Evolutionary conservation across 2,329 filamentous ascomycete species (phyloP).

Genomic region (Zymoseptoria brevis): DNA sequence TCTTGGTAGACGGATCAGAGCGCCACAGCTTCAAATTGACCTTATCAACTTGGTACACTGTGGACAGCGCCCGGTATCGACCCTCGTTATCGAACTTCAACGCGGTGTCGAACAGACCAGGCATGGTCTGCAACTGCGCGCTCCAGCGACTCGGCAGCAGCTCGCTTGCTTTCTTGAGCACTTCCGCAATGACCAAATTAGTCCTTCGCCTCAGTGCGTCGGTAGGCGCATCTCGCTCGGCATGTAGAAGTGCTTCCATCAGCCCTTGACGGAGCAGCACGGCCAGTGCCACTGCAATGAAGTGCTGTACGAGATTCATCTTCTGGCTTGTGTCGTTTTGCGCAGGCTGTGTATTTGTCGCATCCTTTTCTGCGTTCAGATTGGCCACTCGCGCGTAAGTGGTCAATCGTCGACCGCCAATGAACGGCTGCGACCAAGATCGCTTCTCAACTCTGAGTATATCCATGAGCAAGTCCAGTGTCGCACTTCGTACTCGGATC

Average conservation of each 20-base stretch:
- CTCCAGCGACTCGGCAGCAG: constrained; percentile 77
- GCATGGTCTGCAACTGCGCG: constrained; percentile 75
- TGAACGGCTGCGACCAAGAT: constrained; percentile 89
- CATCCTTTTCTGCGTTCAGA: constrained; percentile 56
- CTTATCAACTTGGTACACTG: constrained; percentile 96
- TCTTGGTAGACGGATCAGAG: constrained; percentile 41
- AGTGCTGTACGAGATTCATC: constrained; percentile 81
- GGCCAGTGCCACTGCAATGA: constrained; percentile 79
- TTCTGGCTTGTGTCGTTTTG: constrained; percentile 50
- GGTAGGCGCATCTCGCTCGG: constrained; percentile 61
- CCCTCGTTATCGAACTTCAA: constrained; percentile 62
- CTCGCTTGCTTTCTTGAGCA: constrained; percentile 80
- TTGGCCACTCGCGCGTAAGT: constrained; percentile 94
- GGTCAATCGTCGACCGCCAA: constrained; percentile 84
- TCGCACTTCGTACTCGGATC: constrained; percentile 57
- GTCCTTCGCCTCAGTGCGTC: constrained; percentile 74
- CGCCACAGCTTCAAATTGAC: constrained; percentile 88
- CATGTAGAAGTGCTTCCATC: constrained; percentile 43
- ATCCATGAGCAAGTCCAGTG: constrained; percentile 81
- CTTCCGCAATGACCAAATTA: constrained; percentile 81
- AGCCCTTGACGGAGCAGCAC: constrained; percentile 77
- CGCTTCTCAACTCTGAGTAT: constrained; percentile 83
- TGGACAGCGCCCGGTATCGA: constrained; percentile 74
- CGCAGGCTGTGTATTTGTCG: constrained; percentile 50
- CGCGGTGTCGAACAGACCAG: constrained; percentile 72